Evolutionary conservation across 2,329 filamentous ascomycete genomes (phyloP).

Genomic region (Ascochyta pisi): DNA sequence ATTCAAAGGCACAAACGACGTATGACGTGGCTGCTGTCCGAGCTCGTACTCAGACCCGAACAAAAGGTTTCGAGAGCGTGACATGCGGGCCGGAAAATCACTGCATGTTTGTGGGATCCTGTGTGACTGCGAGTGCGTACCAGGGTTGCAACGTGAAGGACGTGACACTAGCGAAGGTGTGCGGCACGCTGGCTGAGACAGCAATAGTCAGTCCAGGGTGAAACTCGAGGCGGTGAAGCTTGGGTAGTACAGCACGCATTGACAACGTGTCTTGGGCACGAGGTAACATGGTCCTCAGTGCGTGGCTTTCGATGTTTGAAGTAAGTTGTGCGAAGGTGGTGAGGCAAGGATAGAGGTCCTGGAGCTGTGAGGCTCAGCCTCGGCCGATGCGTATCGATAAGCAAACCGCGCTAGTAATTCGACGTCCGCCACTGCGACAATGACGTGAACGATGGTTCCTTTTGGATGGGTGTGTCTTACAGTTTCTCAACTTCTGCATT

Average conservation of each 20-base stretch:
- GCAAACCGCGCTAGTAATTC: constrained; percentile 2
- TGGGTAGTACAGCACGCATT: constrained; percentile 9
- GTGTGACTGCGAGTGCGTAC: constrained; percentile 4
- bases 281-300: neutral
- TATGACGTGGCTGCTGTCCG: neutral
- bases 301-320: neutral
- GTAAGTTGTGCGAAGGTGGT: neutral
- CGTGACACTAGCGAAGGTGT: constrained; percentile 1
- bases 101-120: neutral
- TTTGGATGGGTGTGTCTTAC: constrained; percentile 1
- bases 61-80: neutral
- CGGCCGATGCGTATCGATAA: constrained; percentile 17
- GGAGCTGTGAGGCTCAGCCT: neutral
- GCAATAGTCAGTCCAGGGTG: constrained; percentile 2
- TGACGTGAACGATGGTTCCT: constrained; percentile 25
- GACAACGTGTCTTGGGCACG: constrained; percentile 3
- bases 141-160: constrained; percentile 16
- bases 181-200: constrained; percentile 13
- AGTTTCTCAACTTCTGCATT: constrained; percentile 2
- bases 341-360: neutral
- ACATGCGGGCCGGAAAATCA: constrained; percentile 5
- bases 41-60: neutral
- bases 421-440: constrained; percentile 12
- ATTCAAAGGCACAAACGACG: no score
- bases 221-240: constrained; percentile 1